Evolutionary conservation across 345 rosid species (phyloP).

Genomic region (Diplotaxis tenuifolia): DNA sequence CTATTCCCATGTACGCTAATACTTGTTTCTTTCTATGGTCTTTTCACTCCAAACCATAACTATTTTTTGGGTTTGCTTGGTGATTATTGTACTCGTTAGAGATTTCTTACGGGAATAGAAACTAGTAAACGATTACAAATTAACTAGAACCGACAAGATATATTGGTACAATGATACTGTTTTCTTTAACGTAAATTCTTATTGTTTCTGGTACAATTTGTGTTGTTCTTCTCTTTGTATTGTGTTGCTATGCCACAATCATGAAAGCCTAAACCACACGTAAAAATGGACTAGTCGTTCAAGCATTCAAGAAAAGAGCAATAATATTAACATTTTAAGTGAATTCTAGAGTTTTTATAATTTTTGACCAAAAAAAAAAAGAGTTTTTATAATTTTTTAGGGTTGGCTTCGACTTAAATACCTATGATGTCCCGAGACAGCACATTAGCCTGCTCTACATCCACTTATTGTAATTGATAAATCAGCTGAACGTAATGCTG

Average conservation of each 20-base stretch:
- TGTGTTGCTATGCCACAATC: too few relatives aligned
- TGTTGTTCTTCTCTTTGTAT: too few relatives aligned
- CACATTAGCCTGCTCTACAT: neutral
- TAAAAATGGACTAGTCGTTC: too few relatives aligned
- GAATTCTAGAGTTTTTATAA: neutral
- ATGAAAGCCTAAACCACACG: too few relatives aligned
- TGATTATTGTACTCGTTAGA: neutral
- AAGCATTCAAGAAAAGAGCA: too few relatives aligned
- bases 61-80: neutral
- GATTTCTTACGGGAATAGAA: neutral
- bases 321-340: too few relatives aligned
- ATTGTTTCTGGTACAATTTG: neutral
- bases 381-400: neutral
- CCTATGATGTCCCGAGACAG: neutral
- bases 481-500: neutral
- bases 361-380: too few relatives aligned
- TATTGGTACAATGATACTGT: neutral
- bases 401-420: neutral
- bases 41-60: constrained; percentile 5
- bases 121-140: neutral
- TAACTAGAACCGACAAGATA: neutral
- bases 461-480: neutral
- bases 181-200: neutral
- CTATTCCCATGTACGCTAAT: neutral
- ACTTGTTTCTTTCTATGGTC: constrained; percentile 1